Base-by-base conservation (phyloP, 192 early-diverging fungal species). In the Pilaira anomala region DNA sequence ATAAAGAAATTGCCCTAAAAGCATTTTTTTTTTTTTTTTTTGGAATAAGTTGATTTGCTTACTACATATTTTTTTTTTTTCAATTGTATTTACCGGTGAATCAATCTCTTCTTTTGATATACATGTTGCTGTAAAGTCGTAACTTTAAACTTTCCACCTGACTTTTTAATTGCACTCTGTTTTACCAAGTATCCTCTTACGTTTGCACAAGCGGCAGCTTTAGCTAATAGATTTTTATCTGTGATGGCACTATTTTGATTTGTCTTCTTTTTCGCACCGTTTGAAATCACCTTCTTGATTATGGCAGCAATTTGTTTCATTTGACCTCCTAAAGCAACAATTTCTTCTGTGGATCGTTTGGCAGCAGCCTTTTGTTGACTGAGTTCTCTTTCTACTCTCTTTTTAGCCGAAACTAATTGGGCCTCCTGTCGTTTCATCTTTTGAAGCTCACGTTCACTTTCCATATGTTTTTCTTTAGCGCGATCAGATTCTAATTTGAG, bases 401-500 rank as follows among this genome's bases (percentile, higher is more conserved):
- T 65, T 55, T 56, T 49, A 2, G 64, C 33, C 5, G 44, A 26
- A 28, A 62, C n/a, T 9, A 48, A 28, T 6, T 44, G 39, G 1
- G 51, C 33, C 39, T 68, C 66, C n/a, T 53, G 19, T 39, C 55
- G 49, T 29, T 62, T 51, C 7, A 68, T 8, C 26, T 33, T 30
- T 6, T 33, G 22, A 19, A 65, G 29, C 18, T 72, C 63, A 4
- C 45, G 57, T 18, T 65, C 64, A 51, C 33, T 49, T 4, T 48
- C 30, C 16, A 4, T 21, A 3, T 19, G 28, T 11, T 49, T 57
- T 26, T 72, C 69, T 6, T 45, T 65, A 19, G 57, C 36, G 24
- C 64, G 40, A 45, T 72, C 58, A 9, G 58, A 30, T 24, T 72
- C 69, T 56, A 60, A 63, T 21, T 72, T 72, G 21, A 72, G 54